These are phyloP conservation scores for Phytophthora cryptogea DNA, from an alignment of 352 stramenopile species.

Conservation along the genomic window DNA sequence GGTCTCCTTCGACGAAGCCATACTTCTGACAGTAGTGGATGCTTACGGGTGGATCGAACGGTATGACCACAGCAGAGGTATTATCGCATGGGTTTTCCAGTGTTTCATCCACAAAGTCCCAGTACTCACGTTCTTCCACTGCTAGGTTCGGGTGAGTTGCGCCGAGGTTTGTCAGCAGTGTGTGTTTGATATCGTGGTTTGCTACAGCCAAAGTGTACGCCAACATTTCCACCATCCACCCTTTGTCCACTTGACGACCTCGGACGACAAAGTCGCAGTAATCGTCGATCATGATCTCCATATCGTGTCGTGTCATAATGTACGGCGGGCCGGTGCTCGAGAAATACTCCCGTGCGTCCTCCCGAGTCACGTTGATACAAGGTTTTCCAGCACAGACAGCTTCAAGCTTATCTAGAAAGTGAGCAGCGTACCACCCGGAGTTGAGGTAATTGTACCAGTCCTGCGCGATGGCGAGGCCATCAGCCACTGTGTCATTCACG, in stretches of 20 bases:
- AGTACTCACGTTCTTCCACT: conserved; percentile 38
- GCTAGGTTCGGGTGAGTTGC: conserved; percentile 46
- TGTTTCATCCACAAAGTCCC: conserved; percentile 39
- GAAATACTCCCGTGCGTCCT: conserved; percentile 49
- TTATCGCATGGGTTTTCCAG: conserved; percentile 49
- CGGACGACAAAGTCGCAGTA: conserved; percentile 55
- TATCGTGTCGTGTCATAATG: conserved; percentile 58
- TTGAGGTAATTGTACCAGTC: conserved; percentile 53
- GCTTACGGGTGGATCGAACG: conserved; percentile 40
- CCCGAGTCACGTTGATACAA: conserved; percentile 37
- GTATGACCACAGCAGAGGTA: conserved; percentile 39
- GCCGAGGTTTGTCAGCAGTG: conserved; percentile 47
- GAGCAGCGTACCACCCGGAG: conserved; percentile 40
- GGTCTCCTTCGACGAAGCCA: conserved; percentile 44
- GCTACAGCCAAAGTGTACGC: conserved; percentile 51
- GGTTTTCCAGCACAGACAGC: conserved; percentile 38
- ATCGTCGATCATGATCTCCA: conserved; percentile 51
- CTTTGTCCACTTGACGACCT: conserved; percentile 36
- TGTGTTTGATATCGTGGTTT: conserved; percentile 64
- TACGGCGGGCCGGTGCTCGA: conserved; percentile 56
- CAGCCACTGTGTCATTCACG: conserved; percentile 47
- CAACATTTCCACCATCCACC: conserved; percentile 71
- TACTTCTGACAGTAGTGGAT: conserved; percentile 67
- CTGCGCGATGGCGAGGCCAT: conserved; percentile 51
- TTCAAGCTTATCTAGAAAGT: conserved; percentile 32